Evolutionary conservation across 257 asterid species (phyloP), one percentile per base, ranked within the genome.

Genomic region (Asclepias syriaca): DNA sequence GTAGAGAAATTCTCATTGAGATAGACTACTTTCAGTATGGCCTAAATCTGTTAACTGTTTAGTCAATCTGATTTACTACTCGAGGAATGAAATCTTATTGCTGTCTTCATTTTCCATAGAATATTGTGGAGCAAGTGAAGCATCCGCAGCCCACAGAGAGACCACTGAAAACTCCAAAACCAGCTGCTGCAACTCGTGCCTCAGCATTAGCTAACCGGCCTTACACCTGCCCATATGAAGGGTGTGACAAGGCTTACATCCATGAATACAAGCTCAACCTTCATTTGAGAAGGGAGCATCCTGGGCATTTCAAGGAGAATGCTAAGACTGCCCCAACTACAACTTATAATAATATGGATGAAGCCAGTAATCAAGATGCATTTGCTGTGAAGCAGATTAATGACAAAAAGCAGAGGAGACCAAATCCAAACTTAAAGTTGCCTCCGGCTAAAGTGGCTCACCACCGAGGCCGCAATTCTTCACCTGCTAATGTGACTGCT

Each of bases 221-320:
- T 3, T 88, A 88, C 32, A 95, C 81, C 19, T 95, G 99, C 56
- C 99, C 99, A 0, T 95, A 95, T 0, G 89, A 90, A 49, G 98
- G 97, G 29, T 95, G 99, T 77, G 99, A 90, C 75, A 95, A 95
- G 83, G 96, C 99, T 45, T 95, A 95, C 91, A 92, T 95, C 83
- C 99, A 95, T 24, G 99, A 95, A 77, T 95, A 95, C 96, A 95
- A 95, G 84, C 94, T 95, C 24, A 95, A 95, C 77, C 99, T 95
- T 77, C 99, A 95, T 71, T 82, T 95, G 10, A 82, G 93, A 75
- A 82, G 96, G 81, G 96, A 88, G 83, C 98, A 95, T 76, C 99
- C 98, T 0, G 95, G 92, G 61, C 99, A 92, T 83, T 95, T 90
- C 29, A 89, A 95, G 0, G 96, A 90, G 9, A 95, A 84, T 58